Conservation (phyloP, 2,329 filamentous ascomycete genomes). For the Monilinia polystroma region DNA sequence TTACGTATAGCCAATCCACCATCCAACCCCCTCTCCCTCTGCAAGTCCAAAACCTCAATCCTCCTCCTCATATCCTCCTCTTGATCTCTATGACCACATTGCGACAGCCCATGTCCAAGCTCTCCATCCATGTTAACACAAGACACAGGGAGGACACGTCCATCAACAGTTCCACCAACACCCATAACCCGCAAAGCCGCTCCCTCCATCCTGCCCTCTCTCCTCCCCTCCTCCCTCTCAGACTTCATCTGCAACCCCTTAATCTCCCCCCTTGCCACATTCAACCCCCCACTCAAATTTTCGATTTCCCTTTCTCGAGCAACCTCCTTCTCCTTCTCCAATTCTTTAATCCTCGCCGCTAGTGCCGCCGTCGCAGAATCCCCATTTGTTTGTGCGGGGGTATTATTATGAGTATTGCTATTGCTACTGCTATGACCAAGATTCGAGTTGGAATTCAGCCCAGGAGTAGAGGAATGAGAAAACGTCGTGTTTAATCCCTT, state of each 20-base stretch:
- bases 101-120: no score
- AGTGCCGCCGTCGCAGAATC: neutral
- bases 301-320: neutral
- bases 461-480: neutral
- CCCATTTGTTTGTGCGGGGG: neutral
- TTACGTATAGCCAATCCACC: neutral
- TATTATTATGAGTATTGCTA: no score
- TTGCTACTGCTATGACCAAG: neutral
- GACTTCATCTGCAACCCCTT: neutral
- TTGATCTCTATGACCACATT: neutral
- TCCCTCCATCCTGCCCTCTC: neutral
- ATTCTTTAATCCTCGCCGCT: neutral
- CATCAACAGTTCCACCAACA: no score
- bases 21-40: neutral
- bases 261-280: neutral
- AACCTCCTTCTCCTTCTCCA: neutral
- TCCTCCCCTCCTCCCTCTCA: conserved; percentile 7
- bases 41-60: neutral
- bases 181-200: neutral
- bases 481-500: neutral
- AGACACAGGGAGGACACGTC: neutral
- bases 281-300: conserved; percentile 6
- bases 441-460: neutral
- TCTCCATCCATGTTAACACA: neutral
- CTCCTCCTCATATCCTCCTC: neutral